phyloP scores from a whole-genome alignment of 2,329 filamentous ascomycete species.

The Fusarium nisikadoi region DNA sequence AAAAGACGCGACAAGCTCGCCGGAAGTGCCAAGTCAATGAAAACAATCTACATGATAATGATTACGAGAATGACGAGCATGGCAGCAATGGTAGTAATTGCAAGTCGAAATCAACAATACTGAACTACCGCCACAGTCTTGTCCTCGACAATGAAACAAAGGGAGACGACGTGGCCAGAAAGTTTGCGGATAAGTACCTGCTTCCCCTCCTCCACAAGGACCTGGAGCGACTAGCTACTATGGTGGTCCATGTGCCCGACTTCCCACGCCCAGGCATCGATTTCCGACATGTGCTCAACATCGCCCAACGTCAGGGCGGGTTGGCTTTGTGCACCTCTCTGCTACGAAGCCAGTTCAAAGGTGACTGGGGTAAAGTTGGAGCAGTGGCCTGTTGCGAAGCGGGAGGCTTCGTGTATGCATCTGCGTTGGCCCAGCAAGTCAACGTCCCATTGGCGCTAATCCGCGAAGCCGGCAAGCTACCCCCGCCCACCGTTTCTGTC shows the following conservation, averaged over 20 bases:
- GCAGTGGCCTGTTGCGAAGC: conserved; percentile 64
- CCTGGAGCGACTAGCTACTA: conserved; percentile 54
- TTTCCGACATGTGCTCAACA: conserved; percentile 63
- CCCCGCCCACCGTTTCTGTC: conserved; percentile 63
- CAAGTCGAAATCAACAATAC: background rate
- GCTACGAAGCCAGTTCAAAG: conserved; percentile 57
- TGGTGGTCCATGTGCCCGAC: background rate
- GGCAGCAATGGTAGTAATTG: background rate
- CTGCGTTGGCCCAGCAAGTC: conserved; percentile 58
- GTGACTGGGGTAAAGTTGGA: conserved; percentile 59
- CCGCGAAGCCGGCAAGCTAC: conserved; percentile 68
- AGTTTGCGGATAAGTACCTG: conserved; percentile 57
- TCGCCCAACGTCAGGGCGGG: background rate
- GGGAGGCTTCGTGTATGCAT: conserved; percentile 67
- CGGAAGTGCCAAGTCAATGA: conserved; percentile 38
- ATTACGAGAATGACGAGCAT: conserved; percentile 32
- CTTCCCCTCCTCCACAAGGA: conserved; percentile 59
- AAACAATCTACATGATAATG: conserved; percentile 45
- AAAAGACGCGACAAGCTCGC: conserved; percentile 48
- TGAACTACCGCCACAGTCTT: conserved; percentile 44
- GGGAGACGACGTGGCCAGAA: conserved; percentile 52
- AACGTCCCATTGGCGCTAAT: conserved; percentile 60
- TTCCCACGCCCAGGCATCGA: background rate
- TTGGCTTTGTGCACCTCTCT: conserved; percentile 51
- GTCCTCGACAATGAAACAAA: conserved; percentile 61